Evolutionary conservation across 1,284 basidiomycete species (phyloP), one percentile per base, ranked within the genome.

Genomic region (Mrakiaceae sp.): DNA sequence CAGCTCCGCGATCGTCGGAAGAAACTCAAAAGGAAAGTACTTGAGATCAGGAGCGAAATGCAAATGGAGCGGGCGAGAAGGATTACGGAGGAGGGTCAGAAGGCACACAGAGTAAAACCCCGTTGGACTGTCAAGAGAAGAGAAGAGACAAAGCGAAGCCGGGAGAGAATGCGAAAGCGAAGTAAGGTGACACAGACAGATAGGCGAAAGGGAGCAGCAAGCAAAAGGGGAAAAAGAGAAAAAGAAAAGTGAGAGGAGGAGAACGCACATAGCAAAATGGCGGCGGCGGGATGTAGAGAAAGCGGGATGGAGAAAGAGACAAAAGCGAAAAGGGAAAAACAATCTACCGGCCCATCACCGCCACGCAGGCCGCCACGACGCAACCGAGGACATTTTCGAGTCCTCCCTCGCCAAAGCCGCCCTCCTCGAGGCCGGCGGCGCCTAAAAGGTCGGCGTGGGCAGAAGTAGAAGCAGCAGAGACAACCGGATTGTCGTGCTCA

Each of bases 311-410:
- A 59, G 58, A 16, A 8, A 27, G 47, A 5, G 58, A 40, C 49
- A 5, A 16, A 14, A 40, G 40, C 47, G 7, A 5, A 7, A 7
- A 6, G 42, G 42, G 55, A 46, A 27, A 57, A 43, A n/a, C 27
- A 27, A 27, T 3, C 27, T 14, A 27, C 39, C 43, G 16, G 8
- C 43, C 49, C 62, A 63, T 51, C 5, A 66, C 52, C 16, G 64
- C 64, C 14, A 66, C 60, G 49, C 64, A 66, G 7, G 64, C 64
- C 10, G 64, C 60, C 2, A 53, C 49, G n/a, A 66, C 16, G 16
- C 60, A 62, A 2, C 64, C 64, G 46, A 66, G 46, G 16, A 66
- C 58, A 11, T 57, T 50, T 7, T 49, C 47, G 47, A 65, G 59
- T n/a, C 54, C 55, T 8, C 52, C 51, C 50, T 59, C 57, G 11